Base-by-base conservation (phyloP, 768 basidiomycete genomes). In the Tricholoma sp. region DNA sequence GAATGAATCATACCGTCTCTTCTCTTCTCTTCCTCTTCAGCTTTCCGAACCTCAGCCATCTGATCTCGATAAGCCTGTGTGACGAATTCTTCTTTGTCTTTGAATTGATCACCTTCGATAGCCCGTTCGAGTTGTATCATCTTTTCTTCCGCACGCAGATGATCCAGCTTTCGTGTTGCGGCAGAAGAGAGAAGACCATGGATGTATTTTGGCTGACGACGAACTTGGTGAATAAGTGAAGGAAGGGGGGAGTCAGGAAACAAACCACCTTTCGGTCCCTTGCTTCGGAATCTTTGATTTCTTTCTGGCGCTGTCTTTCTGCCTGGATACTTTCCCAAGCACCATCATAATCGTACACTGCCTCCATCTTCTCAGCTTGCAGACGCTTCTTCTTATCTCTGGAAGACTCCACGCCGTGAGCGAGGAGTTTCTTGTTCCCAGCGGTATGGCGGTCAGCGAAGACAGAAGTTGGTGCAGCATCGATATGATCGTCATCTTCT, bases 51-150 rank as follows among this genome's bases (percentile, higher is more conserved):
- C 71, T 95, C 91, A 49, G 84, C 94, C 85, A 97, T 90, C 72
- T 98, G 97, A 50, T 91, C 89, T 69, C 94, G 94, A 74, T 99
- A 99, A 20, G 92, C 94, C 65, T 94, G 91, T 0, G 97, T 99
- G 50, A 98, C 96, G 65, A 98, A 99, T n/a, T 85, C 79, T 54
- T 98, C 97, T 76, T 95, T 98, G 75, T 92, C 97, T 55, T 80
- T 80, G 68, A 92, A 99, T 68, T 94, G 82, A 59, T 94, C 94
- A 0, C 97, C 97, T 72, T 99, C 97, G 17, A 80, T 74, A 72
- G 95, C 92, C 18, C 97, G 82, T 70, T 98, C 97, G 44, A 83
- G 80, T 68, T 95, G 91, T 68, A 98, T 88, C 89, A 96, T 89
- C 78, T 98, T 98, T 72, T 98, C 96, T 71, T 99, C 97, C 0